These are phyloP conservation scores for Psophocarpus tetragonolobus DNA, from an alignment of 306 rosid genomes.

Conservation along the genomic window DNA sequence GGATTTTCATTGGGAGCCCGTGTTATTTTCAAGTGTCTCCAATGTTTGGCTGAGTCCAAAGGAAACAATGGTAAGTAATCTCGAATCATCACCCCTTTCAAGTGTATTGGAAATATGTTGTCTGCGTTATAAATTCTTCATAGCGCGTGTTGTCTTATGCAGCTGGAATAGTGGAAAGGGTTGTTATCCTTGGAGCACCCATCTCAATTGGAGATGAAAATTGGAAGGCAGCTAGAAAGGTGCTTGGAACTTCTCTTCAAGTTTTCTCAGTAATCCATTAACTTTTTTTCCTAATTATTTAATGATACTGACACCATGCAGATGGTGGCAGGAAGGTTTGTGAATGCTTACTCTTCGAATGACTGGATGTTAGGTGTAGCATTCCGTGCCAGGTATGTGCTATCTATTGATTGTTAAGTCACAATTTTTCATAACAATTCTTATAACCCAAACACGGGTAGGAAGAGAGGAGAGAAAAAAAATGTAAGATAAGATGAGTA, in stretches of 20 bases:
- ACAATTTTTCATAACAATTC: neutral
- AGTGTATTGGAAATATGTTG: conserved; percentile 15
- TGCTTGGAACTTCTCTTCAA: conserved; percentile 5
- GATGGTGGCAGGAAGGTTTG: conserved; percentile 82
- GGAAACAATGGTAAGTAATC: conserved; percentile 65
- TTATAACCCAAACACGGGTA: neutral
- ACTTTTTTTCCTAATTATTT: conserved; percentile 2
- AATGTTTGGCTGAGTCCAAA: conserved; percentile 48
- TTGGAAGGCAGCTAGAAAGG: conserved; percentile 64
- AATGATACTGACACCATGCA: conserved; percentile 28
- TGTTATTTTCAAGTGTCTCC: conserved; percentile 69
- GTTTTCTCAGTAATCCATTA: neutral
- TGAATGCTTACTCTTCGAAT: conserved; percentile 57
- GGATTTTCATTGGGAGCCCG: conserved; percentile 74
- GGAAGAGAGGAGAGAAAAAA: neutral
- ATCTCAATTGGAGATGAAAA: conserved; percentile 56
- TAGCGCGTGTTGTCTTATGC: conserved; percentile 27
- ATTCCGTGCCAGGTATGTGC: conserved; percentile 61
- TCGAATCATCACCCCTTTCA: conserved; percentile 9
- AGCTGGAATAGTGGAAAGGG: conserved; percentile 71
- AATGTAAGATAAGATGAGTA: neutral
- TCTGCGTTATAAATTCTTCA: conserved; percentile 15
- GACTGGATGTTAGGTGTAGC: conserved; percentile 70
- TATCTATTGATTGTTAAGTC: neutral
- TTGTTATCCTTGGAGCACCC: conserved; percentile 76